Percentiles rank a stretch among this genome's conserved stretches.
Evolutionary conservation across 305 asterid species (phyloP).

Genomic region (Rubia balearica): DNA sequence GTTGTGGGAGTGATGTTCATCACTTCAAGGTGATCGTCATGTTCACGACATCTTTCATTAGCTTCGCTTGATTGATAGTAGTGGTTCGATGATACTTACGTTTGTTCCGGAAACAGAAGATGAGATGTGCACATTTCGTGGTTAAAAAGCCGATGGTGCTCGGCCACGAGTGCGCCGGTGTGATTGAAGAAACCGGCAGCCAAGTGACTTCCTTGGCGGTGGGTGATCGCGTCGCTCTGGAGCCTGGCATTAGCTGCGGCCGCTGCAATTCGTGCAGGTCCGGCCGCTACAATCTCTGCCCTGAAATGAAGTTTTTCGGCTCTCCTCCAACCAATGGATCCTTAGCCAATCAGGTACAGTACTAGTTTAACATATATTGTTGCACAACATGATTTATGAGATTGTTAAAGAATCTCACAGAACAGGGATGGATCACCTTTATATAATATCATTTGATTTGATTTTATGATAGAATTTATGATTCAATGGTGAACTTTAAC

Average conservation of each 20-base stretch:
- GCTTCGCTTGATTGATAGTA: neutral
- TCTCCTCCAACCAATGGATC: conserved; percentile 39
- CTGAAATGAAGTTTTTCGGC: conserved; percentile 34
- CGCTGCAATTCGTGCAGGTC: conserved; percentile 26
- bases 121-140: conserved; percentile 34
- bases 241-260: conserved; percentile 32
- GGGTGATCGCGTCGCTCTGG: conserved; percentile 39
- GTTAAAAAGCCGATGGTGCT: conserved; percentile 34
- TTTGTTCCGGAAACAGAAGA: conserved; percentile 17
- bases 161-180: conserved; percentile 38
- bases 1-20: conserved; percentile 43
- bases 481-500: too few relatives aligned
- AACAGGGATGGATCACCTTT: too few relatives aligned
- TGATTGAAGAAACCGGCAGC: conserved; percentile 30
- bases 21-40: conserved; percentile 22
- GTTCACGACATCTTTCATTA: neutral
- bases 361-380: too few relatives aligned
- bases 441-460: too few relatives aligned
- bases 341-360: conserved; percentile 33
- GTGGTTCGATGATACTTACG: neutral
- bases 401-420: too few relatives aligned
- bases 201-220: conserved; percentile 19
- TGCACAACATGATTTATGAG: too few relatives aligned
- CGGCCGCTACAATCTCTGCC: conserved; percentile 35
- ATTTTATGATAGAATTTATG: too few relatives aligned